Evolutionary conservation across 805 yeast genomes (phyloP).

Genomic region (Kockiozyma suomiensis): DNA sequence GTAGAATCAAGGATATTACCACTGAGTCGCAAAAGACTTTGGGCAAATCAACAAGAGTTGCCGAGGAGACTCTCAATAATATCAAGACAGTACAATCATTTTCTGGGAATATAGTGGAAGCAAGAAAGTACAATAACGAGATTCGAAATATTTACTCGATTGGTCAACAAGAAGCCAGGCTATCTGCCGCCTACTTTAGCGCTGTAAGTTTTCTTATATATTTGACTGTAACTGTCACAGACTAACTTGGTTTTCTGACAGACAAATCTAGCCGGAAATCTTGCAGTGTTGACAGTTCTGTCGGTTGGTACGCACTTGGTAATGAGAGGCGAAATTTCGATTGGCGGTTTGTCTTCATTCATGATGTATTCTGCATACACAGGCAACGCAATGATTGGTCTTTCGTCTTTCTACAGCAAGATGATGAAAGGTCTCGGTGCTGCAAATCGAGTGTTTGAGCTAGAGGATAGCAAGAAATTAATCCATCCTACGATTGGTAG

Average conservation of each 20-base stretch:
- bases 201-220: slow-evolving; percentile 40
- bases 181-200: slow-evolving; percentile 69
- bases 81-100: slow-evolving; percentile 86
- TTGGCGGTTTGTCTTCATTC: slow-evolving; percentile 89
- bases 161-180: slow-evolving; percentile 75
- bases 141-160: slow-evolving; percentile 65
- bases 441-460: slow-evolving; percentile 85
- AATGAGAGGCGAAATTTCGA: slow-evolving; percentile 67
- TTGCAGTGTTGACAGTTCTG: slow-evolving; percentile 71
- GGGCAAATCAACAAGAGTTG: slow-evolving; percentile 82
- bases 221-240: slow-evolving; percentile 46
- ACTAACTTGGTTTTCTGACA: slow-evolving; percentile 62
- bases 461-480: slow-evolving; percentile 72
- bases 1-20: slow-evolving; percentile 70
- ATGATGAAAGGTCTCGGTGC: slow-evolving; percentile 98
- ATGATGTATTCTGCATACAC: slow-evolving; percentile 95
- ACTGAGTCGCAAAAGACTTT: slow-evolving; percentile 77
- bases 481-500: slow-evolving; percentile 49
- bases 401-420: slow-evolving; percentile 89
- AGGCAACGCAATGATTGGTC: slow-evolving; percentile 85
- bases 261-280: slow-evolving; percentile 83
- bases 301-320: slow-evolving; percentile 86
- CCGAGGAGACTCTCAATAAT: slow-evolving; percentile 87
- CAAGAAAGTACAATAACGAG: slow-evolving; percentile 71
- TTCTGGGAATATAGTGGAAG: slow-evolving; percentile 79